Evolutionary conservation across 495 filamentous ascomycete genomes (phyloP).

Genomic region (Neurospora cerealis): DNA sequence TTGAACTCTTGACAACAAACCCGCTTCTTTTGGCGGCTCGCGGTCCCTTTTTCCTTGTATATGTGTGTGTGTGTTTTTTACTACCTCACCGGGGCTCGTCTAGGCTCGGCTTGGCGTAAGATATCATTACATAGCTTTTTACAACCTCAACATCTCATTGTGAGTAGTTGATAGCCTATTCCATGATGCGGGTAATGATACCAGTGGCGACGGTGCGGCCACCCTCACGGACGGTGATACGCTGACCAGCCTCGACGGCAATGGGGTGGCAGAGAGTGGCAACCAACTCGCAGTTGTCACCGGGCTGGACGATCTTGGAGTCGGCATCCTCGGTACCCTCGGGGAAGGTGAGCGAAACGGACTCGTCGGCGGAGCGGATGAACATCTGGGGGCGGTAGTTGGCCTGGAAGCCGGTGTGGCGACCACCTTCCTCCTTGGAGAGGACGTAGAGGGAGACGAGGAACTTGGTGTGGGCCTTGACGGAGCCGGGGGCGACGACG

Average conservation of each 20-base stretch:
- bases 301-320: conserved; percentile 81
- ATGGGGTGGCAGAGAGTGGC: conserved; percentile 69
- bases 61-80: background rate
- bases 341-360: conserved; percentile 70
- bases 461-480: conserved; percentile 81
- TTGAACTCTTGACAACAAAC: background rate
- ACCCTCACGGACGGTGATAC: conserved; percentile 95
- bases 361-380: conserved; percentile 89
- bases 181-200: conserved; percentile 74
- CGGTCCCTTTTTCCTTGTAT: background rate
- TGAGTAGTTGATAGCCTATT: conserved; percentile 31
- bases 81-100: background rate
- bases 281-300: conserved; percentile 97
- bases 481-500: conserved; percentile 63
- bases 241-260: conserved; percentile 78
- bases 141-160: background rate
- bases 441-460: conserved; percentile 92
- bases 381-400: conserved; percentile 96
- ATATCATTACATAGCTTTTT: background rate
- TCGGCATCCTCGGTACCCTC: conserved; percentile 57
- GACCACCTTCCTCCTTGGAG: conserved; percentile 93
- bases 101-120: background rate
- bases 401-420: conserved; percentile 82
- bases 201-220: conserved; percentile 89
- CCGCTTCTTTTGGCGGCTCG: background rate